Percentiles rank a stretch among this genome's conserved stretches.
Conservation (phyloP, 1,139 yeast genomes). For the Yamadazyma aaseri region DNA sequence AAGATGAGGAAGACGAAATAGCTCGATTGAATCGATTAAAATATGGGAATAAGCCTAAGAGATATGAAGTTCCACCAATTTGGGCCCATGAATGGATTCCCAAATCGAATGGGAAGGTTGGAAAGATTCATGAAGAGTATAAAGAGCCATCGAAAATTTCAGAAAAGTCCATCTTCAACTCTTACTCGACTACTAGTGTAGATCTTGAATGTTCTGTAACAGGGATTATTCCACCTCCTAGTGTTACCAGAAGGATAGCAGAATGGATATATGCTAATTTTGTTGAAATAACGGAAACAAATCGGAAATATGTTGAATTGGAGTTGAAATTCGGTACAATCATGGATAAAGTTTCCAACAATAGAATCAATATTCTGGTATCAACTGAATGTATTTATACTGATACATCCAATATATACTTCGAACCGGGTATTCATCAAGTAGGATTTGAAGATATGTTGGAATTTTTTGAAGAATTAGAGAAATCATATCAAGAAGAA, state of each 20-base stretch:
- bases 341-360: slow-evolving; percentile 62
- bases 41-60: slow-evolving; percentile 50
- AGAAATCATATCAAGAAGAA: slow-evolving; percentile 46
- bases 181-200: slow-evolving; percentile 33
- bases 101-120: slow-evolving; percentile 8
- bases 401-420: slow-evolving; percentile 55
- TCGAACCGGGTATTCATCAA: slow-evolving; percentile 71
- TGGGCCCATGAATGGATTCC: slow-evolving; percentile 84
- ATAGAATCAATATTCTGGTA: slow-evolving; percentile 67
- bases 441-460: slow-evolving; percentile 62
- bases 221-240: slow-evolving; percentile 78
- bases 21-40: slow-evolving; percentile 19
- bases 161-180: slow-evolving; percentile 36
- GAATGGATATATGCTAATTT: slow-evolving; percentile 89
- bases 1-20: slow-evolving; percentile 21
- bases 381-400: slow-evolving; percentile 72
- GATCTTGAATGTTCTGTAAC: slow-evolving; percentile 61
- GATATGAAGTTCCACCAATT: slow-evolving; percentile 67
- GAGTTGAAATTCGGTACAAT: slow-evolving; percentile 83
- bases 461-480: slow-evolving; percentile 55
- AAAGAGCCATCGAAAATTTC: slow-evolving; percentile 14
- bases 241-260: slow-evolving; percentile 75
- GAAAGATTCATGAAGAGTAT: neutral
- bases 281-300: slow-evolving; percentile 57
- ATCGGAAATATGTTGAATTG: slow-evolving; percentile 66